phyloP scores from a whole-genome alignment of 495 filamentous ascomycete species.

The Chaetomidium leptoderma region DNA sequence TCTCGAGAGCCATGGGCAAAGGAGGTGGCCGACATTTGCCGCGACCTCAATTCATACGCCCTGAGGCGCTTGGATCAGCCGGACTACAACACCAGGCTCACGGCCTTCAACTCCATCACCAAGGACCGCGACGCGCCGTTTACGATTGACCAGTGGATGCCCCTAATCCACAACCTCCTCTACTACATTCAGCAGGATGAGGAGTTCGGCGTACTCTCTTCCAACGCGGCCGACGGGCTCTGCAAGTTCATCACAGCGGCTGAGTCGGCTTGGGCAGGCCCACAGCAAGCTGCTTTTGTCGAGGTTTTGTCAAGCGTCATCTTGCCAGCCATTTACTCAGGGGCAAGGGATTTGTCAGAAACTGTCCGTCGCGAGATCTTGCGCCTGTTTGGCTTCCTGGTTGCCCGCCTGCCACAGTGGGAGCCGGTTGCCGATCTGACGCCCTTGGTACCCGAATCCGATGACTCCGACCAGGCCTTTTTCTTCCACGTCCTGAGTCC shows the following conservation, averaged over 20 bases:
- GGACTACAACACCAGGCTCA: conserved; percentile 75
- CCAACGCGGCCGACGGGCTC: conserved; percentile 73
- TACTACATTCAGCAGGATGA: conserved; percentile 83
- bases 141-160: conserved; percentile 76
- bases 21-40: conserved; percentile 67
- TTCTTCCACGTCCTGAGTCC: conserved; percentile 90
- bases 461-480: conserved; percentile 76
- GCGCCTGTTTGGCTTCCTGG: conserved; percentile 68
- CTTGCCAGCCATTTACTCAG: conserved; percentile 69
- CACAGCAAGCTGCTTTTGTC: conserved; percentile 38
- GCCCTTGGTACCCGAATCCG: conserved; percentile 65
- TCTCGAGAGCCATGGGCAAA: conserved; percentile 53
- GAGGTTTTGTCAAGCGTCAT: conserved; percentile 57
- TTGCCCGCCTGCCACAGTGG: conserved; percentile 66
- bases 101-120: conserved; percentile 72
- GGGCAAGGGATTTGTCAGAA: conserved; percentile 72
- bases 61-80: conserved; percentile 67
- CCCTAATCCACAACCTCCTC: conserved; percentile 85
- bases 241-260: conserved; percentile 70
- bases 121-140: conserved; percentile 50
- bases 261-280: conserved; percentile 29
- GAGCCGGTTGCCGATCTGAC: conserved; percentile 68
- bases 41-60: conserved; percentile 73
- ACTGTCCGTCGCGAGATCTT: conserved; percentile 78
- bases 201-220: conserved; percentile 76